Base-by-base conservation (phyloP, 164 flowering plant species). In the Pachysandra terminalis region DNA sequence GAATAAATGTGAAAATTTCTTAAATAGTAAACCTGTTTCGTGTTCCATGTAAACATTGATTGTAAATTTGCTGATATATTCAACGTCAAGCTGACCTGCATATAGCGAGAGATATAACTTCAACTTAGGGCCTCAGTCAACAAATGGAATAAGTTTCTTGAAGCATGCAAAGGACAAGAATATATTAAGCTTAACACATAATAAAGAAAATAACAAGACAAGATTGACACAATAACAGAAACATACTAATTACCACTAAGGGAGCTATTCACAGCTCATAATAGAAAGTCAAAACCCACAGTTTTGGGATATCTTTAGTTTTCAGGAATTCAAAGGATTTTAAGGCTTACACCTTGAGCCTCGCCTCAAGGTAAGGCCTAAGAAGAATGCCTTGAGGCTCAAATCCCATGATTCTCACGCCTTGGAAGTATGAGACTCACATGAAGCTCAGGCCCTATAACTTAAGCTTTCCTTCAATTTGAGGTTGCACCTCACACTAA, bases 11-110 rank as follows among this genome's bases (percentile, higher is more conserved):
- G 10, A 45, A 10, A 10, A 45, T 45, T 45, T 45, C 17, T 45
- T 10, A 45, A 12, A 3, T 53, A 26, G 59, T 21, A 13, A 16
- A 91, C 98, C 98, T 93, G 98, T 77, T 94, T 94, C 19, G 98
- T 91, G 76, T 94, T 94, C 97, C 98, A 91, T 51, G 98, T 94
- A 65, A 94, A 94, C 78, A 91, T 54, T 5, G 97, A 90, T 70
- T 86, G 86, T 59, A 94, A 79, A 67, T 94, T 81, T 35, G 97
- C 96, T 59, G 96, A 78, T 73, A 94, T 78, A 68, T 88, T 86
- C 79, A 91, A 60, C 1, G 85, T 87, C 79, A 94, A 54, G 81
- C 96, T 87, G 73, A 89, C 95, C 98, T 93, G 83, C 82, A 81
- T 21, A 72, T 53, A 78, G n/a, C 10, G 16, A 52, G 10, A 67